Evolutionary conservation across 148 eudicot genomes (phyloP).

Genomic region (Beta vulgaris): DNA sequence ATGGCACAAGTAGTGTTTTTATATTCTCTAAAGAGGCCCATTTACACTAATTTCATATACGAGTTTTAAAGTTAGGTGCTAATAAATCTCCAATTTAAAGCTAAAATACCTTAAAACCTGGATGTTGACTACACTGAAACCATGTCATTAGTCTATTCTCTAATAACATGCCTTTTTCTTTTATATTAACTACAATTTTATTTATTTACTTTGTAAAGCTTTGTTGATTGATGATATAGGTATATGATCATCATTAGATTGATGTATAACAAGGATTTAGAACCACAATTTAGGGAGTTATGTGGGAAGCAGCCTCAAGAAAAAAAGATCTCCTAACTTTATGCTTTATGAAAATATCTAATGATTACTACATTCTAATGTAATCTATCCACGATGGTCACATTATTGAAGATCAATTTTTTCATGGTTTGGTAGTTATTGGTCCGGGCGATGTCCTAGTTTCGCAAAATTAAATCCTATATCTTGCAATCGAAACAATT

Average conservation of each 20-base stretch:
- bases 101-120: not conserved
- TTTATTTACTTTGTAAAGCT: not conserved
- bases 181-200: no score
- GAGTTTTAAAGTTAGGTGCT: not conserved
- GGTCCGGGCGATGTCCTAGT: no score
- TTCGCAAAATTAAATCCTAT: no score
- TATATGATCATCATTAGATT: not conserved
- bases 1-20: no score
- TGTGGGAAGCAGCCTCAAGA: not conserved
- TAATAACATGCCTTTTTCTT: not conserved
- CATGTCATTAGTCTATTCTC: not conserved
- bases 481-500: no score
- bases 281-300: slow-evolving; percentile 6
- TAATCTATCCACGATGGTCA: no score
- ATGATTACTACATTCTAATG: not conserved
- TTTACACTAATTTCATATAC: no score
- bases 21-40: no score
- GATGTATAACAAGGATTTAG: not conserved
- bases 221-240: not conserved
- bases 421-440: no score
- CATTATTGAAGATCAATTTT: no score
- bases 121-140: not conserved
- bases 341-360: not conserved
- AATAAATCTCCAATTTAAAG: not conserved
- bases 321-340: not conserved